Conservation (phyloP, 2,329 filamentous ascomycete species). For the Beauveria australis region DNA sequence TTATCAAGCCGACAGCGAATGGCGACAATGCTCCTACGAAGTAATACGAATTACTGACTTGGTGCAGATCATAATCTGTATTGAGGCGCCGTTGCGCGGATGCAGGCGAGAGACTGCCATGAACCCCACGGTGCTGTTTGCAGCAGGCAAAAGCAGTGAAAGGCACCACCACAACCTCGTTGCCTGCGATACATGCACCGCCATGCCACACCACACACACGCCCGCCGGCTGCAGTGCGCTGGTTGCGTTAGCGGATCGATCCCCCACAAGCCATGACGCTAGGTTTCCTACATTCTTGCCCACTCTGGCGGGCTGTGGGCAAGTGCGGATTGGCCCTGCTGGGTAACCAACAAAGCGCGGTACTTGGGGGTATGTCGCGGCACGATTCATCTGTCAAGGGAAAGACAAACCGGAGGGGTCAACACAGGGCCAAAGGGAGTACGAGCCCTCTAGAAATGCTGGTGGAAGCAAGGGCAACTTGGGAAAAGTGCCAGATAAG, state of each 20-base stretch:
- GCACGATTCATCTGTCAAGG: neutral
- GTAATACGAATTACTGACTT: neutral
- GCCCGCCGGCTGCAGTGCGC: neutral
- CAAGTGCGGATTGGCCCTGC: neutral
- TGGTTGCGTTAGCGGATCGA: constrained; percentile 8
- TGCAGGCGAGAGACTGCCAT: neutral
- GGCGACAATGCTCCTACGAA: too few species aligned
- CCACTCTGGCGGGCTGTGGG: neutral
- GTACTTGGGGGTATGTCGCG: neutral
- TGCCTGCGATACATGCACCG: neutral
- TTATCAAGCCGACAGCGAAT: too few species aligned
- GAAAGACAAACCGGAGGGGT: too few species aligned
- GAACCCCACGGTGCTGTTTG: neutral
- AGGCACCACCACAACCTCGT: neutral
- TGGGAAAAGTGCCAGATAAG: too few species aligned
- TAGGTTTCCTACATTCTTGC: neutral
- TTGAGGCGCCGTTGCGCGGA: neutral
- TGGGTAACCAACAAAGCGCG: neutral
- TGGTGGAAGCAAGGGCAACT: too few species aligned
- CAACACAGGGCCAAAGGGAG: too few species aligned
- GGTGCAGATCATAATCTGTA: neutral
- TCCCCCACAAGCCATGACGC: neutral
- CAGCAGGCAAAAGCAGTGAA: neutral
- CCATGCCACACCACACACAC: neutral
- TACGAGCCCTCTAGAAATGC: too few species aligned